These are phyloP conservation scores for Aspergillus felis DNA, from an alignment of 2,329 filamentous ascomycete genomes.

Conservation along the genomic window DNA sequence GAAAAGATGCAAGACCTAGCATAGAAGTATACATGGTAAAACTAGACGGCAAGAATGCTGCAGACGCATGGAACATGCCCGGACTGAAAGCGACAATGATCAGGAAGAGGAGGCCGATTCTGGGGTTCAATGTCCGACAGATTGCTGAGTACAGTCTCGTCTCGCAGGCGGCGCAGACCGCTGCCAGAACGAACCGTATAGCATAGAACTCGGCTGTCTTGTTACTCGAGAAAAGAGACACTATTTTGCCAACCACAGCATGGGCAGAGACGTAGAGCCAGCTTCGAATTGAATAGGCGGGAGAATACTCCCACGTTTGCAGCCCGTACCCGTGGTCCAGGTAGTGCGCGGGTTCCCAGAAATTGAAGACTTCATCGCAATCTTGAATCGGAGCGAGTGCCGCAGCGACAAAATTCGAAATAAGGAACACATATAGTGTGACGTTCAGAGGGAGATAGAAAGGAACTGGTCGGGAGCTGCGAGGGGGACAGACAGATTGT, in stretches of 20 bases:
- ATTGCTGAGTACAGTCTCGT: constrained; percentile 76
- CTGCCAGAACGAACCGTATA: constrained; percentile 69
- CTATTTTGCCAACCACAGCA: constrained; percentile 65
- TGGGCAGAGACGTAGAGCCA: constrained; percentile 88
- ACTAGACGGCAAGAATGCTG: constrained; percentile 83
- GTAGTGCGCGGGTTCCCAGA: constrained; percentile 97
- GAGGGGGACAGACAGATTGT: constrained; percentile 1
- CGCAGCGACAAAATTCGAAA: constrained; percentile 71
- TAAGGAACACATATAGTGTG: constrained; percentile 76
- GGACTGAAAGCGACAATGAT: constrained; percentile 73
- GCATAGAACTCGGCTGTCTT: constrained; percentile 76
- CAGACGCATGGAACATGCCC: constrained; percentile 88
- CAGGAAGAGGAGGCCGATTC: constrained; percentile 81
- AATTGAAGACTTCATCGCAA: constrained; percentile 98
- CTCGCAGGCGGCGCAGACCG: constrained; percentile 76
- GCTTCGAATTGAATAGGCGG: constrained; percentile 88
- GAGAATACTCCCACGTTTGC: constrained; percentile 98
- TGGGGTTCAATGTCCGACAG: constrained; percentile 70
- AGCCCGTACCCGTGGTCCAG: constrained; percentile 86
- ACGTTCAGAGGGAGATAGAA: constrained; percentile 68
- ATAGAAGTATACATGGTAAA: constrained; percentile 96
- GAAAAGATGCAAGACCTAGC: constrained; percentile 80
- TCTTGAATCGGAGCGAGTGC: constrained; percentile 88
- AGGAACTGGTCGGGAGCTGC: constrained; percentile 35
- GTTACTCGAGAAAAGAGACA: constrained; percentile 50